phyloP scores from a whole-genome alignment of 225 moss, liverwort and hornwort species.

The Anthoceros angustus region DNA sequence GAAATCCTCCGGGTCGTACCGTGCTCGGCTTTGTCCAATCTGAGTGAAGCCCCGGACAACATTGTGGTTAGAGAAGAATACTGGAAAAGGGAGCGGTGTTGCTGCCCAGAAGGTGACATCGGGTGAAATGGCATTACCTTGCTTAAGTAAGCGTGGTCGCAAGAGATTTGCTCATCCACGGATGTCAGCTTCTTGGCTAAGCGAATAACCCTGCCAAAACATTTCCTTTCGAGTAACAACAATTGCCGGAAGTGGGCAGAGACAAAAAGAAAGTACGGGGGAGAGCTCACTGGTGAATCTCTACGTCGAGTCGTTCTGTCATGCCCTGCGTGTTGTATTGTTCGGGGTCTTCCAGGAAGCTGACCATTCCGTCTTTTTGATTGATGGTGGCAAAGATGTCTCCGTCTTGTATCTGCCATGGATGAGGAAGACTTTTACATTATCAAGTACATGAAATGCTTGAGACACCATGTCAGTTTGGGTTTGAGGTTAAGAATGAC shows the following conservation, averaged over 20 bases:
- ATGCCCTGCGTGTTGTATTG: slow-evolving; percentile 93
- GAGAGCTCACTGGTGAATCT: slow-evolving; percentile 70
- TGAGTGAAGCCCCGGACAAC: slow-evolving; percentile 9
- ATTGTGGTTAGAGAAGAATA: not conserved
- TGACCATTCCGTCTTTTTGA: slow-evolving; percentile 98
- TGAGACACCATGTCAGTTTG: slow-evolving; percentile 9
- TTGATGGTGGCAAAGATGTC: slow-evolving; percentile 97
- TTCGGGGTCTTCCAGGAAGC: slow-evolving; percentile 98
- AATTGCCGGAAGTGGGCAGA: not conserved
- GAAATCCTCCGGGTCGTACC: slow-evolving; percentile 91
- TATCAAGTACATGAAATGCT: not conserved
- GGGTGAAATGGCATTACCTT: slow-evolving; percentile 59
- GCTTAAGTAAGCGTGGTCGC: slow-evolving; percentile 93
- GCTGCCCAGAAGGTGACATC: too few species aligned
- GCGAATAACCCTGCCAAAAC: slow-evolving; percentile 54
- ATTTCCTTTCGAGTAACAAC: too few species aligned
- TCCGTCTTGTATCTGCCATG: slow-evolving; percentile 70
- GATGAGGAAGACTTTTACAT: slow-evolving; percentile 4
- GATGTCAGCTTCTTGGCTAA: slow-evolving; percentile 78
- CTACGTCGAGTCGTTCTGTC: slow-evolving; percentile 74
- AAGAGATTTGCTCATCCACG: slow-evolving; percentile 95
- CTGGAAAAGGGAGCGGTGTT: too few species aligned
- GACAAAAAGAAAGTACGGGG: not conserved
- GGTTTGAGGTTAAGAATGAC: slow-evolving; percentile 7
- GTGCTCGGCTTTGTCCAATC: slow-evolving; percentile 84